Conservation (phyloP, 768 basidiomycete genomes). For the Plicaturopsis crispa region DNA sequence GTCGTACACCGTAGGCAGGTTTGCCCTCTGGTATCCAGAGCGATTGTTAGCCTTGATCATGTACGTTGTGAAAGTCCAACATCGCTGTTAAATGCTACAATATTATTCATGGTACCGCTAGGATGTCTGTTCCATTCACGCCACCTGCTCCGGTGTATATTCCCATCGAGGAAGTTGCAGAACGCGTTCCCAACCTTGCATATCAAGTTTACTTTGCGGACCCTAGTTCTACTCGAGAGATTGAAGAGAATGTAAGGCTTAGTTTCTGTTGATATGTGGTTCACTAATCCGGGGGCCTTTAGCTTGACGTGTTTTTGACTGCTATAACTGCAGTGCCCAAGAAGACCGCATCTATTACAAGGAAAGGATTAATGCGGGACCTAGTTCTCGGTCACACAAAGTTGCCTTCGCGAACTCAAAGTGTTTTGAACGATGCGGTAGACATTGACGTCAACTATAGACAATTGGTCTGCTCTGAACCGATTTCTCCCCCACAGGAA, state of each 20-base stretch:
- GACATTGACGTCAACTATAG: too few species aligned
- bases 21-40: slow-evolving; percentile 68
- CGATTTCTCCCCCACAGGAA: too few species aligned
- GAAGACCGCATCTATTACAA: too few species aligned
- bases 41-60: slow-evolving; percentile 50
- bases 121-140: slow-evolving; percentile 59
- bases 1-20: slow-evolving; percentile 49
- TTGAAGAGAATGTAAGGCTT: slow-evolving; percentile 47
- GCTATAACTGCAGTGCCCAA: too few species aligned
- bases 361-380: too few species aligned
- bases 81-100: slow-evolving; percentile 4
- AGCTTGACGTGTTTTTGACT: too few species aligned
- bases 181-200: slow-evolving; percentile 45
- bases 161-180: slow-evolving; percentile 43
- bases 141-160: slow-evolving; percentile 47
- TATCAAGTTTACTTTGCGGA: slow-evolving; percentile 67
- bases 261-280: too few species aligned
- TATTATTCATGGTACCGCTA: slow-evolving; percentile 15
- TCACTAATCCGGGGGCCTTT: too few species aligned
- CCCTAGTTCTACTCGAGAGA: slow-evolving; percentile 39
- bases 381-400: too few species aligned
- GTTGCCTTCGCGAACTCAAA: too few species aligned
- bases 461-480: too few species aligned
- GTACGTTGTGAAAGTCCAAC: slow-evolving; percentile 33
- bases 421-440: too few species aligned